These are phyloP conservation scores for Adansonia grandidieri DNA, from an alignment of 441 rosid genomes.

Conservation along the genomic window DNA sequence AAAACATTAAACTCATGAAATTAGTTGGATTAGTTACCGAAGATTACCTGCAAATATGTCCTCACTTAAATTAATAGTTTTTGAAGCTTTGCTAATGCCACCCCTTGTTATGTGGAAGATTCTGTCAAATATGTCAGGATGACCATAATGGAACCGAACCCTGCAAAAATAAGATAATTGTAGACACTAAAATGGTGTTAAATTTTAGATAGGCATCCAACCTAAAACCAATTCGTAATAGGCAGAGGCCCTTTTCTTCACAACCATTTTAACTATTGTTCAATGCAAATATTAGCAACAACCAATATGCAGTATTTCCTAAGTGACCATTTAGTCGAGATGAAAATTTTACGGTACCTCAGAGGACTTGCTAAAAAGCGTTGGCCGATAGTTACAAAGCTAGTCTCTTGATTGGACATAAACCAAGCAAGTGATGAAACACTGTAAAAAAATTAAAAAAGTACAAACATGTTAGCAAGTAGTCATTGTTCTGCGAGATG, in stretches of 20 bases:
- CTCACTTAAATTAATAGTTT: slow-evolving; percentile 81
- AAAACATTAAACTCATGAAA: slow-evolving; percentile 22
- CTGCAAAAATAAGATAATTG: slow-evolving; percentile 45
- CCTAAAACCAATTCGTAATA: slow-evolving; percentile 15
- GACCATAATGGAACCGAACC: slow-evolving; percentile 99
- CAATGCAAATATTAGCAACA: neutral
- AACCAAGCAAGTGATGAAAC: slow-evolving; percentile 90
- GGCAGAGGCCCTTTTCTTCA: slow-evolving; percentile 10
- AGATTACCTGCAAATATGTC: slow-evolving; percentile 85
- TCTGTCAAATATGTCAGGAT: slow-evolving; percentile 97
- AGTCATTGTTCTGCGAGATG: neutral
- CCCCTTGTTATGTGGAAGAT: slow-evolving; percentile 96
- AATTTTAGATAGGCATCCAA: neutral
- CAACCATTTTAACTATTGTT: neutral
- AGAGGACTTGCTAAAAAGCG: slow-evolving; percentile 76
- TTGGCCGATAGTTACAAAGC: slow-evolving; percentile 83
- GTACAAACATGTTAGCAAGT: neutral
- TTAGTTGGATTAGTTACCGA: slow-evolving; percentile 19
- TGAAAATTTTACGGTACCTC: slow-evolving; percentile 43
- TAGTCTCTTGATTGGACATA: slow-evolving; percentile 80
- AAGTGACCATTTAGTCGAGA: slow-evolving; percentile 1
- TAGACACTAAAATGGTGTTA: slow-evolving; percentile 23
- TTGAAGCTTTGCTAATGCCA: slow-evolving; percentile 97
- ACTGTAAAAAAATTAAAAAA: slow-evolving; percentile 41
- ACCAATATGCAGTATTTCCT: neutral